These are phyloP conservation scores for Yarrowia sp. DNA, from an alignment of 805 yeast species.

Conservation along the genomic window DNA sequence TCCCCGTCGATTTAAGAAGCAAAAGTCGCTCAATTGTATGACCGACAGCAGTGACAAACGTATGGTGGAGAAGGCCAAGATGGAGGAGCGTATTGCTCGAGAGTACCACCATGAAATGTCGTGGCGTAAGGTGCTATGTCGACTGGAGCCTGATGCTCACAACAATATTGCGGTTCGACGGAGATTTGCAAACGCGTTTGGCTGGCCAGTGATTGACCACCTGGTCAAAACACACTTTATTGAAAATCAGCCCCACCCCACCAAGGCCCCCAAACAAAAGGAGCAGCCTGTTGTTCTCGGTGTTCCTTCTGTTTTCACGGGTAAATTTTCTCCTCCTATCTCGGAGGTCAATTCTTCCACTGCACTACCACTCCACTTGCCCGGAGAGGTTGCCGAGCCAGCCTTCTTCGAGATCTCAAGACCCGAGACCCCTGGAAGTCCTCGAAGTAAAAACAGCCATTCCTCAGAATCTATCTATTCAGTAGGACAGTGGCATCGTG, in stretches of 20 bases:
- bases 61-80: constrained; percentile 39
- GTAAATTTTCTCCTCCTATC: not conserved
- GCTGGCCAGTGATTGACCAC: constrained; percentile 91
- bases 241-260: not conserved
- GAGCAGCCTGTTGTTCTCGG: not conserved
- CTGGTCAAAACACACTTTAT: constrained; percentile 62
- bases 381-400: constrained; percentile 9
- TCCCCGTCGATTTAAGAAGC: constrained; percentile 41
- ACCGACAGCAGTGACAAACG: constrained; percentile 8
- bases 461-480: constrained; percentile 16
- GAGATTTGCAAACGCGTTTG: constrained; percentile 86
- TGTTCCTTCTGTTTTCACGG: constrained; percentile 3
- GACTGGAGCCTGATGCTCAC: constrained; percentile 88
- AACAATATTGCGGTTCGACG: constrained; percentile 88
- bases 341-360: not conserved
- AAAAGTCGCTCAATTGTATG: constrained; percentile 23
- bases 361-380: not conserved
- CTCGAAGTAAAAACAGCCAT: not conserved
- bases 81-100: constrained; percentile 81
- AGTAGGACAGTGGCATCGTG: constrained; percentile 68
- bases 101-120: constrained; percentile 78
- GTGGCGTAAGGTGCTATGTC: constrained; percentile 90
- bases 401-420: not conserved
- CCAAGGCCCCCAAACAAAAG: not conserved
- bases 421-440: not conserved